A percentile compares a stretch with the other conserved stretches of the same genome.
Conservation (phyloP, 306 rosid species). For the Macrotyloma uniflorum region DNA sequence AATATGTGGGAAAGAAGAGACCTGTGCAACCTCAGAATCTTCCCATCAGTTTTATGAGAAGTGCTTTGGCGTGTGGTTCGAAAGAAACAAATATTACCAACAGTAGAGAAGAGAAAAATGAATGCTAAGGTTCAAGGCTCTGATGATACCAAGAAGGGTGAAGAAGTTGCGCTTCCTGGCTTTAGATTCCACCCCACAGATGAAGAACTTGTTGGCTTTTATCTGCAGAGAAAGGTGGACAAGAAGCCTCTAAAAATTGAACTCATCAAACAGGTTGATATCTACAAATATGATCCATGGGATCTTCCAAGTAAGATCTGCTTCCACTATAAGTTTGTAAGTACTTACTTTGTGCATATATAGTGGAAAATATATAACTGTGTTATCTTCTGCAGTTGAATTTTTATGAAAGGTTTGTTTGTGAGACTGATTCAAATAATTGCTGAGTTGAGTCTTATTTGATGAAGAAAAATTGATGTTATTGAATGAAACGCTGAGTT, state of each 20-base stretch:
- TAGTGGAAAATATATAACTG: not conserved
- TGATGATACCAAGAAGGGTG: conserved; percentile 27
- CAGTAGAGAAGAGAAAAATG: conserved; percentile 20
- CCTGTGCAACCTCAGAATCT: conserved; percentile 28
- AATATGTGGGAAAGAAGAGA: conserved; percentile 1
- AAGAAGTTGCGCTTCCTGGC: conserved; percentile 76
- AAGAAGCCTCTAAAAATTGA: conserved; percentile 67
- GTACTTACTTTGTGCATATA: not conserved
- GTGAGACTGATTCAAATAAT: not conserved
- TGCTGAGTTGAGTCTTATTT: not conserved
- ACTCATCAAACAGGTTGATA: conserved; percentile 85
- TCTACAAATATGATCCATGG: conserved; percentile 97
- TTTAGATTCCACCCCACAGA: conserved; percentile 94
- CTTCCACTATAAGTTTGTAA: not conserved
- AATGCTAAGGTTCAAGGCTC: conserved; percentile 32
- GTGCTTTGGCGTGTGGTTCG: not conserved
- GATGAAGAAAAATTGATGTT: not conserved
- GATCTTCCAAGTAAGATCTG: conserved; percentile 88
- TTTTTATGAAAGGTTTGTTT: not conserved
- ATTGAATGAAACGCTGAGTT: not conserved
- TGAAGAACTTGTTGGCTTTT: conserved; percentile 93
- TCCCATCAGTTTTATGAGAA: not conserved
- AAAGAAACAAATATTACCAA: not conserved
- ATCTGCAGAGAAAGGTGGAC: conserved; percentile 69
- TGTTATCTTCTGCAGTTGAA: not conserved